Evolutionary conservation across 2,329 filamentous ascomycete species (phyloP).

Genomic region (Cordyceps javanica): DNA sequence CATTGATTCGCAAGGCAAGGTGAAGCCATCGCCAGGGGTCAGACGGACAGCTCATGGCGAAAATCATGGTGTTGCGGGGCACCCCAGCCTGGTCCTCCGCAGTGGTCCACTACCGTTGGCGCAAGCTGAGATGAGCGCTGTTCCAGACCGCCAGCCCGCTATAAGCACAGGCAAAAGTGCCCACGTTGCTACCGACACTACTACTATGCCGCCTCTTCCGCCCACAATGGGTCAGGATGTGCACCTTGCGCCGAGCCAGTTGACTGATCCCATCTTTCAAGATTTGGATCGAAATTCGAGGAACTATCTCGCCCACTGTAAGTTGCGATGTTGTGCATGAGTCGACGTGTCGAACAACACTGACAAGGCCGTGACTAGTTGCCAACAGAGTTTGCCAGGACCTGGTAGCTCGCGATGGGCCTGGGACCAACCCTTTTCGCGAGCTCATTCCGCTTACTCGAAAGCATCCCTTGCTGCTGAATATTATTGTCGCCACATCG

Average conservation of each 20-base stretch:
- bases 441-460: slow-evolving; percentile 42
- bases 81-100: slow-evolving; percentile 9
- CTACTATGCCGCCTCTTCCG: background rate
- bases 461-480: slow-evolving; percentile 38
- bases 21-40: slow-evolving; percentile 26
- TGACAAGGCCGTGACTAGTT: slow-evolving; percentile 30
- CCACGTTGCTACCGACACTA: background rate
- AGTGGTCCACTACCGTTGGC: slow-evolving; percentile 1
- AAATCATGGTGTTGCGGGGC: slow-evolving; percentile 16
- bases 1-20: slow-evolving; percentile 43
- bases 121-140: background rate
- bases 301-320: slow-evolving; percentile 47
- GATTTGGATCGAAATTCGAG: slow-evolving; percentile 41
- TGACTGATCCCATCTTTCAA: slow-evolving; percentile 51
- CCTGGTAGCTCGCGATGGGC: slow-evolving; percentile 43
- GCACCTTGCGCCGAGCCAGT: slow-evolving; percentile 10
- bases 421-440: slow-evolving; percentile 41
- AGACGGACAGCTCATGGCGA: slow-evolving; percentile 16
- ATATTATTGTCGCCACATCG: slow-evolving; percentile 44
- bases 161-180: background rate
- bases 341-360: background rate
- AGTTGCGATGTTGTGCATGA: slow-evolving; percentile 20
- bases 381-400: slow-evolving; percentile 46
- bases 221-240: background rate
- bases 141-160: background rate